Conservation (phyloP, 2,329 filamentous ascomycete species). For the Exophiala sideris region DNA sequence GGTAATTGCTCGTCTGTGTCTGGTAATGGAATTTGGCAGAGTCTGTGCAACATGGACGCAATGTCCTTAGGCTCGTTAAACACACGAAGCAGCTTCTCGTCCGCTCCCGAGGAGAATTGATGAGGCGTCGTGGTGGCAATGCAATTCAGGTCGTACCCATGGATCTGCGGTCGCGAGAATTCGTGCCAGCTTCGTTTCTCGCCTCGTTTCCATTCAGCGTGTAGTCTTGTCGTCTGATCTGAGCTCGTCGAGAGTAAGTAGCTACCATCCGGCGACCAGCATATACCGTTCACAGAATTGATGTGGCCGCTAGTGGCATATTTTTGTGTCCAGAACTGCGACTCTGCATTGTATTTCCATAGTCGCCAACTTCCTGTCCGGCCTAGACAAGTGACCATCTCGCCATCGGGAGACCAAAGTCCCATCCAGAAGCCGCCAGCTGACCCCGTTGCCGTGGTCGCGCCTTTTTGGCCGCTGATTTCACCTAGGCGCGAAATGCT, state of each 20-base stretch:
- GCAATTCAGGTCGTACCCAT: constrained; percentile 97
- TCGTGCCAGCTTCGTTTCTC: constrained; percentile 76
- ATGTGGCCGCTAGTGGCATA: constrained; percentile 82
- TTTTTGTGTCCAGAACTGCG: constrained; percentile 71
- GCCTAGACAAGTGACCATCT: constrained; percentile 68
- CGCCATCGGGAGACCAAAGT: constrained; percentile 78
- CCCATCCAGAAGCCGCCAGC: constrained; percentile 96
- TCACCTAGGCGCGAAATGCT: constrained; percentile 83
- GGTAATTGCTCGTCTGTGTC: constrained; percentile 53
- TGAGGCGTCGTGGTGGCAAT: constrained; percentile 69
- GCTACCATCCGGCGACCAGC: constrained; percentile 77
- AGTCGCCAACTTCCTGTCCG: constrained; percentile 90
- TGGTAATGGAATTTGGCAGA: constrained; percentile 59
- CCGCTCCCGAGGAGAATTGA: constrained; percentile 88
- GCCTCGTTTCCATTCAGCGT: constrained; percentile 69
- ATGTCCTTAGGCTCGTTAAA: constrained; percentile 86
- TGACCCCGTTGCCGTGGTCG: constrained; percentile 92
- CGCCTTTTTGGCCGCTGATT: constrained; percentile 90
- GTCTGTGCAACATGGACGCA: constrained; percentile 65
- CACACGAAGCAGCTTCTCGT: constrained; percentile 96
- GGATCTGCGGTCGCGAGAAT: constrained; percentile 91
- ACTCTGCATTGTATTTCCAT: constrained; percentile 64
- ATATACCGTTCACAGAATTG: constrained; percentile 72
- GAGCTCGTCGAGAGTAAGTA: constrained; percentile 86
- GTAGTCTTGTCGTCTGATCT: constrained; percentile 89